Evolutionary conservation across 1,139 yeast species (phyloP).

Genomic region (Wickerhamomyces sp.): DNA sequence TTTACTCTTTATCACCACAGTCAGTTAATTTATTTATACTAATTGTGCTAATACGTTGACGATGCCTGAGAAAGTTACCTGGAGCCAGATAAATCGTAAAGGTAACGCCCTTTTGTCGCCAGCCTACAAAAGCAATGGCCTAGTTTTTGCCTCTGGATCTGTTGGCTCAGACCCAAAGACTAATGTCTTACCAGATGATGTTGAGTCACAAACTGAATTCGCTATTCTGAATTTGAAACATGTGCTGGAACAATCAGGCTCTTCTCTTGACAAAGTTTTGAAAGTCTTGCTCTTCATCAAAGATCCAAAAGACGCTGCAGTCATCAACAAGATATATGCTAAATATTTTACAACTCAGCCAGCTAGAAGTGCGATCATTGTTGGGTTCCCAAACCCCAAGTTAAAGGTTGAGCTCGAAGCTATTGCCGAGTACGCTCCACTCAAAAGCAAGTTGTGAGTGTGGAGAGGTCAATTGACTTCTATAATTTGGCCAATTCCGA

Average conservation of each 20-base stretch:
- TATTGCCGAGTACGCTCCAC: slow-evolving; percentile 29
- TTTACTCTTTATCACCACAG: no score
- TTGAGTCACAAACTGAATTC: slow-evolving; percentile 41
- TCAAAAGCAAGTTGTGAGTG: slow-evolving; percentile 1
- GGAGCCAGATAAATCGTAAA: slow-evolving; percentile 25
- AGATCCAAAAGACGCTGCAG: slow-evolving; percentile 40
- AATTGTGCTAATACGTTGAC: no score
- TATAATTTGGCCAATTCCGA: no score
- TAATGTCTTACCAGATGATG: slow-evolving; percentile 36
- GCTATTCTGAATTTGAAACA: slow-evolving; percentile 42
- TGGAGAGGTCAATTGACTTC: no score
- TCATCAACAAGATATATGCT: slow-evolving; percentile 44
- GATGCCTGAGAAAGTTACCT: slow-evolving; percentile 26
- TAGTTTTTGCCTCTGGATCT: slow-evolving; percentile 47
- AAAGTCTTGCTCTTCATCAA: slow-evolving; percentile 50
- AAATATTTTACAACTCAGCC: slow-evolving; percentile 46
- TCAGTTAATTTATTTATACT: no score
- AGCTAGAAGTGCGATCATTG: slow-evolving; percentile 52
- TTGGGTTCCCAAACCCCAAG: slow-evolving; percentile 37
- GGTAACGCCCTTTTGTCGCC: slow-evolving; percentile 38
- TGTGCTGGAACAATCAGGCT: slow-evolving; percentile 43
- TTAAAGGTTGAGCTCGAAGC: slow-evolving; percentile 42
- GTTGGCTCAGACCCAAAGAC: slow-evolving; percentile 36
- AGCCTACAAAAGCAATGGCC: slow-evolving; percentile 44
- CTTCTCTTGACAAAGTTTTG: slow-evolving; percentile 44